Evolutionary conservation across 1,284 basidiomycete species (phyloP).

Genomic region (Moniliophthora roreri): DNA sequence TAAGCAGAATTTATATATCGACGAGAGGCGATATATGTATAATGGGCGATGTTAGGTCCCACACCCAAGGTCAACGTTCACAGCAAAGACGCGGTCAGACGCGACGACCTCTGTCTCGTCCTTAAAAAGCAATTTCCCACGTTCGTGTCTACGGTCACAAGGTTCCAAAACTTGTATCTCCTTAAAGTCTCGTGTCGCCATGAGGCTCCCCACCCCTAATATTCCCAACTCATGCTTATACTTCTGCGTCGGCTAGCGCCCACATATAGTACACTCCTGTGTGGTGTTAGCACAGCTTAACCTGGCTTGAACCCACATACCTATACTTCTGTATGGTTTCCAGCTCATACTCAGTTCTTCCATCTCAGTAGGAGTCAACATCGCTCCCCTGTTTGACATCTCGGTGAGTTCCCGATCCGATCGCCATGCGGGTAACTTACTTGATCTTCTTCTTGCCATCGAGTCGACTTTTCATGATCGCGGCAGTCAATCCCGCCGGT

Average conservation of each 20-base stretch:
- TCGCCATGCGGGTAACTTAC: slow-evolving; percentile 38
- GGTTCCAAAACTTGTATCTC: too few relatives aligned
- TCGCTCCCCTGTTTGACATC: slow-evolving; percentile 54
- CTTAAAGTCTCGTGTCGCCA: too few relatives aligned
- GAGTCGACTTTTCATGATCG: slow-evolving; percentile 63
- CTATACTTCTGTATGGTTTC: slow-evolving; percentile 80
- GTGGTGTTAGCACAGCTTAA: slow-evolving; percentile 6
- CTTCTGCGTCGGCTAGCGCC: slow-evolving; percentile 38
- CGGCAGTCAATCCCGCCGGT: slow-evolving; percentile 61
- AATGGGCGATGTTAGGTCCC: not conserved
- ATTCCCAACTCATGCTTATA: not conserved
- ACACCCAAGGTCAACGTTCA: too few relatives aligned
- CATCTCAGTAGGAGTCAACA: slow-evolving; percentile 84
- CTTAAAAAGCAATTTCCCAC: too few relatives aligned
- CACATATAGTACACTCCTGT: slow-evolving; percentile 65
- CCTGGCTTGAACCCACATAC: slow-evolving; percentile 34
- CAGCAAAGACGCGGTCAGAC: too few relatives aligned
- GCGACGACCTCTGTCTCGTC: too few relatives aligned
- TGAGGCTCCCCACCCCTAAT: too few relatives aligned
- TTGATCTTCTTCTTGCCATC: slow-evolving; percentile 84
- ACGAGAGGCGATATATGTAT: not conserved
- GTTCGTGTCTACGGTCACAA: not conserved
- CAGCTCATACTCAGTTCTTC: slow-evolving; percentile 73
- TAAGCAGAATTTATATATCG: slow-evolving; percentile 2
- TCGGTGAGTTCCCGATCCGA: not conserved